These are phyloP conservation scores for Candida montana DNA, from an alignment of 805 yeast species.

Conservation along the genomic window DNA sequence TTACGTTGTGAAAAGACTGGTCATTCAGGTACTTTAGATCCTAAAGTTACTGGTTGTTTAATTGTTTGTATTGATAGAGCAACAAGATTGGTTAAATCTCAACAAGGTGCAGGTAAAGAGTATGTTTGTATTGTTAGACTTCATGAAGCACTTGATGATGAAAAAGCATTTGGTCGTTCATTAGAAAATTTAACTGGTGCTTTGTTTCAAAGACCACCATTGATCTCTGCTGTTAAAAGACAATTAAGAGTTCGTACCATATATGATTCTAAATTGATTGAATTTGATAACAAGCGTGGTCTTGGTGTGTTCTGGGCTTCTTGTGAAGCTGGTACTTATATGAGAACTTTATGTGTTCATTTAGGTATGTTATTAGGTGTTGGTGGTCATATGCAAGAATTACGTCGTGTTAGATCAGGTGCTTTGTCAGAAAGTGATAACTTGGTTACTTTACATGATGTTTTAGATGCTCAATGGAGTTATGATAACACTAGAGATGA, in stretches of 20 bases:
- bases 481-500: conserved; percentile 97
- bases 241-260: conserved; percentile 97
- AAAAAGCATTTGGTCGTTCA: conserved; percentile 79
- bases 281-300: conserved; percentile 94
- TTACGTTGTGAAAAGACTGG: conserved; percentile 96
- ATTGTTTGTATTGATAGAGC: conserved; percentile 98
- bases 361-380: conserved; percentile 97
- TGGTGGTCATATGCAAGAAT: conserved; percentile 99
- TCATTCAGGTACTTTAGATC: conserved; percentile 98
- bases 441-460: conserved; percentile 94
- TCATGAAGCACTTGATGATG: conserved; percentile 89
- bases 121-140: conserved; percentile 96
- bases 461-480: conserved; percentile 96
- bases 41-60: conserved; percentile 97
- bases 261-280: conserved; percentile 91
- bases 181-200: conserved; percentile 98
- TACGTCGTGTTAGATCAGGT: conserved; percentile 98
- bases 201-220: conserved; percentile 97
- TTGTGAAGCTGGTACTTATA: conserved; percentile 99
- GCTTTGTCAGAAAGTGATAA: conserved; percentile 87
- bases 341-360: conserved; percentile 99
- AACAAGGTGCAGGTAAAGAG: conserved; percentile 99
- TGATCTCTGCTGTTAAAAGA: conserved; percentile 98
- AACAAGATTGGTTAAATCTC: conserved; percentile 95
- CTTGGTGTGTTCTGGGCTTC: conserved; percentile 99